Percentiles rank a stretch among this genome's conserved stretches.
phyloP scores from a whole-genome alignment of 805 yeast species.

The Saturnispora ahearnii region DNA sequence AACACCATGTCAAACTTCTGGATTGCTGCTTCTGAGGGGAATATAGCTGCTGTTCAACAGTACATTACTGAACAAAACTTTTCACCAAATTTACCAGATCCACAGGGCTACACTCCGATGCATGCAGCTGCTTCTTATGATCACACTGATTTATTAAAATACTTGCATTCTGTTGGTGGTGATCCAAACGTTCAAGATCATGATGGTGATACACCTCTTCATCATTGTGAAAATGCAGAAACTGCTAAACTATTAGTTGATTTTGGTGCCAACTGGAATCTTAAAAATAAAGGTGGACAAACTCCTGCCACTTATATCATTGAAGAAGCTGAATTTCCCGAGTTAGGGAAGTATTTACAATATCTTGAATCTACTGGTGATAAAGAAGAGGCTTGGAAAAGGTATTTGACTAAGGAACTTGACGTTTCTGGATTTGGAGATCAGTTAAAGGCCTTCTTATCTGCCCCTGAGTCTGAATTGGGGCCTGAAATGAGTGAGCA shows the following conservation, averaged over 20 bases:
- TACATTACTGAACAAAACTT: constrained; percentile 41
- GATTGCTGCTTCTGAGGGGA: constrained; percentile 91
- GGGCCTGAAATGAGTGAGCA: constrained; percentile 42
- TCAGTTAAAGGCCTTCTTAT: constrained; percentile 48
- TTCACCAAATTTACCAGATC: constrained; percentile 70
- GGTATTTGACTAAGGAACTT: constrained; percentile 8
- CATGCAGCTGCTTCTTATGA: constrained; percentile 98
- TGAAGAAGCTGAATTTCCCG: constrained; percentile 82
- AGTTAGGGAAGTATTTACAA: constrained; percentile 53
- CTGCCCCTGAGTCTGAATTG: constrained; percentile 31
- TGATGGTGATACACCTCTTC: constrained; percentile 95
- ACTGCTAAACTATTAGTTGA: constrained; percentile 60
- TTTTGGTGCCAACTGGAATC: constrained; percentile 54
- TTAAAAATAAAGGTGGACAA: constrained; percentile 63
- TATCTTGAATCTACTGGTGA: constrained; percentile 7
- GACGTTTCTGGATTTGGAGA: constrained; percentile 29
- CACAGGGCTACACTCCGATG: constrained; percentile 91
- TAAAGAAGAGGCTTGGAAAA: background rate
- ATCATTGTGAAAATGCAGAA: constrained; percentile 67
- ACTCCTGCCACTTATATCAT: constrained; percentile 67
- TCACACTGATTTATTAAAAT: constrained; percentile 55
- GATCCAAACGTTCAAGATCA: constrained; percentile 72
- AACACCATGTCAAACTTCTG: constrained; percentile 52
- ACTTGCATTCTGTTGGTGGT: constrained; percentile 54
- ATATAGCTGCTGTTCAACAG: constrained; percentile 46